Evolutionary conservation across 805 yeast species (phyloP).

Genomic region (Ogataea paraovalis): DNA sequence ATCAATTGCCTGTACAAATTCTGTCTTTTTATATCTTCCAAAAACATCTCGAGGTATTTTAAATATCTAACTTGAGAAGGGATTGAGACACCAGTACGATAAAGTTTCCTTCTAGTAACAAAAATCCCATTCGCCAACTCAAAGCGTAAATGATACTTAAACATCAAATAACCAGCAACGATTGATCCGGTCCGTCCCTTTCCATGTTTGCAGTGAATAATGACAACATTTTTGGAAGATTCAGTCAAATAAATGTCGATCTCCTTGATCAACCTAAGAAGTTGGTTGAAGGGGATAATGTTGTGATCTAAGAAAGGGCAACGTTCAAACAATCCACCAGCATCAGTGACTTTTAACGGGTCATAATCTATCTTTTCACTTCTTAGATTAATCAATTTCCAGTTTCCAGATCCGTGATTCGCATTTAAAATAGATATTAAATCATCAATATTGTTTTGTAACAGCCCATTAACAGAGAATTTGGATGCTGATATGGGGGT

Average conservation of each 20-base stretch:
- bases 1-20: conserved; percentile 4
- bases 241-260: conserved; percentile 41
- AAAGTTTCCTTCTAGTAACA: conserved; percentile 47
- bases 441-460: conserved; percentile 49
- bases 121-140: conserved; percentile 50
- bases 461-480: conserved; percentile 35
- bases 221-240: conserved; percentile 40
- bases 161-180: conserved; percentile 67
- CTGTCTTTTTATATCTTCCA: conserved; percentile 8
- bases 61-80: conserved; percentile 65
- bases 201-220: conserved; percentile 86
- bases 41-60: conserved; percentile 39
- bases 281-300: conserved; percentile 59
- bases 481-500: conserved; percentile 53
- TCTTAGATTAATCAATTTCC: conserved; percentile 75
- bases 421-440: conserved; percentile 44
- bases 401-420: conserved; percentile 44
- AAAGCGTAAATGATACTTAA: conserved; percentile 32
- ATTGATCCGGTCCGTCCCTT: conserved; percentile 88
- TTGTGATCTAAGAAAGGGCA: conserved; percentile 75
- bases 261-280: conserved; percentile 41
- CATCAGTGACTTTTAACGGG: conserved; percentile 32
- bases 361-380: conserved; percentile 46
- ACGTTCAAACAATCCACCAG: conserved; percentile 33
- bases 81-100: conserved; percentile 69